phyloP scores from a whole-genome alignment of 2,329 filamentous ascomycete species.

The Botrytis elliptica region DNA sequence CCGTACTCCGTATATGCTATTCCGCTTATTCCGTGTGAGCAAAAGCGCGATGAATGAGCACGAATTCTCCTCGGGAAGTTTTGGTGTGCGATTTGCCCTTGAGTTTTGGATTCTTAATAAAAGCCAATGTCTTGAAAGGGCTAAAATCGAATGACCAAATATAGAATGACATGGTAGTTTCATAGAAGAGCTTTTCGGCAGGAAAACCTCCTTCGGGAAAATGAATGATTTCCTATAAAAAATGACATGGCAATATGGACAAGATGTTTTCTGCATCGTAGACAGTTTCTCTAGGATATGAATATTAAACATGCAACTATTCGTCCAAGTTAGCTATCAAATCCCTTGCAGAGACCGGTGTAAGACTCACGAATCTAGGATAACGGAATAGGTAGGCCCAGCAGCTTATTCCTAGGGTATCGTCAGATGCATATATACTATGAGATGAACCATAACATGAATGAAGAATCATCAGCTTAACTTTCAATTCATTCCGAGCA shows the following conservation, averaged over 20 bases:
- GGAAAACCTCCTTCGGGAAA: background rate
- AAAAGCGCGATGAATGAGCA: background rate
- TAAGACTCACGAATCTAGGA: background rate
- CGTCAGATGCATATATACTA: background rate
- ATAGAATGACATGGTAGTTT: background rate
- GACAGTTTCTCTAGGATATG: background rate
- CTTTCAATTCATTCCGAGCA: background rate
- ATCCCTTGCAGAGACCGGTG: background rate
- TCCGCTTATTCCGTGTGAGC: background rate
- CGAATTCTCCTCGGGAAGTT: background rate
- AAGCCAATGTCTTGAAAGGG: background rate
- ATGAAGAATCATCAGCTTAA: background rate
- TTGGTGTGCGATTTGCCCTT: background rate
- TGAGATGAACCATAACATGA: background rate
- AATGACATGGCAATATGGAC: background rate
- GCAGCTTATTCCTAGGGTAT: background rate
- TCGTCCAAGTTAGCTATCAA: background rate
- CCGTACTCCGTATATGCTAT: constrained; percentile 1
- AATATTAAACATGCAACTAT: background rate
- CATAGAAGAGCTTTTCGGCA: background rate
- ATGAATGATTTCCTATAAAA: background rate
- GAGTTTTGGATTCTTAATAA: accelerated
- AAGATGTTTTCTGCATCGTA: background rate
- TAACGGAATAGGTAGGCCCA: background rate
- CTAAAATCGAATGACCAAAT: background rate